These are phyloP conservation scores for Paramyrothecium sp. DNA, from an alignment of 2,329 filamentous ascomycete species.

Conservation along the genomic window DNA sequence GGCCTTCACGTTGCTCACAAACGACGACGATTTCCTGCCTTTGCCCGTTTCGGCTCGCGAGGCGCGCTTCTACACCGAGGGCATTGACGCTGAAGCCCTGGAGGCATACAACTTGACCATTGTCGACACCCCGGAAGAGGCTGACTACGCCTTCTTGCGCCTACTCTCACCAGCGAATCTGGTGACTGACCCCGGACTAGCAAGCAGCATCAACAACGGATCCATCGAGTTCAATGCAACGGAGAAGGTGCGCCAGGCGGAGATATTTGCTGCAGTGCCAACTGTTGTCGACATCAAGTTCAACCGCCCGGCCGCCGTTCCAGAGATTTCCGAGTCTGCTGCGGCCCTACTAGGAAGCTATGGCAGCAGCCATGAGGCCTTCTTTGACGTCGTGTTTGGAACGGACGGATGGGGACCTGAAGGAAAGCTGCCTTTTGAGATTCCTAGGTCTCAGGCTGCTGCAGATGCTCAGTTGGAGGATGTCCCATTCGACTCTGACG, in stretches of 20 bases:
- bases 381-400: slow-evolving; percentile 41
- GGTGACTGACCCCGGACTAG: slow-evolving; percentile 32
- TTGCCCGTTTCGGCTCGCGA: slow-evolving; percentile 6
- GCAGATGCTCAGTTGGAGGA: slow-evolving; percentile 30
- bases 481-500: slow-evolving; percentile 24
- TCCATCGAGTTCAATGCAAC: slow-evolving; percentile 35
- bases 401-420: slow-evolving; percentile 26
- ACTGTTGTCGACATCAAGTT: slow-evolving; percentile 38
- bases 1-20: slow-evolving; percentile 19
- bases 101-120: slow-evolving; percentile 25
- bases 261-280: slow-evolving; percentile 34
- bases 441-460: slow-evolving; percentile 41
- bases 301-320: neutral
- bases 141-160: slow-evolving; percentile 39
- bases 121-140: slow-evolving; percentile 33
- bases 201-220: slow-evolving; percentile 35
- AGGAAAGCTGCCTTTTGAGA: slow-evolving; percentile 35
- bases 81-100: slow-evolving; percentile 11
- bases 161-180: slow-evolving; percentile 34
- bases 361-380: slow-evolving; percentile 36
- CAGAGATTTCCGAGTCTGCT: neutral
- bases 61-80: slow-evolving; percentile 20
- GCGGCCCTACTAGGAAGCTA: slow-evolving; percentile 37
- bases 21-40: slow-evolving; percentile 18
- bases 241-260: slow-evolving; percentile 20